Conservation (phyloP, 176 grass and related monocot genomes). For the Guadua angustifolia region DNA sequence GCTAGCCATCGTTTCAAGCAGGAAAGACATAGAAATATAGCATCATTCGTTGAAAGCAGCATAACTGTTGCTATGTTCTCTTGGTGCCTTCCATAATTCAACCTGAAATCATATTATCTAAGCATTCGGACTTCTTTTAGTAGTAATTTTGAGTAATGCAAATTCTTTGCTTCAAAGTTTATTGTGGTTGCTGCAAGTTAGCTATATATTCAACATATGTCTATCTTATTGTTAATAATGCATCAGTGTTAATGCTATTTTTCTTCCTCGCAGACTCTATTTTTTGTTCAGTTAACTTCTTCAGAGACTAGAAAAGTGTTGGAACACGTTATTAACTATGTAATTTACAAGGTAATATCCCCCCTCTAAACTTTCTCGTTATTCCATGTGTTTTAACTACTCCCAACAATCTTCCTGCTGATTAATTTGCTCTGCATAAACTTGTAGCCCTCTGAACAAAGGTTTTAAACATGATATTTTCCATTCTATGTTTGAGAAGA, state of each 20-base stretch:
- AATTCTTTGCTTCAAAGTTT: neutral
- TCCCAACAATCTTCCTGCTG: neutral
- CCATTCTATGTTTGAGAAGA: neutral
- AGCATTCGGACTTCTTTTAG: slow-evolving; percentile 5
- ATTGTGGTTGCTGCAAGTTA: neutral
- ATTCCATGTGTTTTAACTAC: neutral
- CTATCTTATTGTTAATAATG: slow-evolving; percentile 5
- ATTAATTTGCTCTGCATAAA: slow-evolving; percentile 2
- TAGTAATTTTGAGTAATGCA: slow-evolving; percentile 20
- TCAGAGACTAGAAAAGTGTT: slow-evolving; percentile 63
- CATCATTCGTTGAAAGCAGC: slow-evolving; percentile 8
- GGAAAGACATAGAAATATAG: neutral
- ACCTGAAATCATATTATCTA: slow-evolving; percentile 1
- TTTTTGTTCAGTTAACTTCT: slow-evolving; percentile 64
- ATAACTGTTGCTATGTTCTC: slow-evolving; percentile 3
- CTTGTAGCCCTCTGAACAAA: slow-evolving; percentile 21
- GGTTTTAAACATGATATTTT: neutral
- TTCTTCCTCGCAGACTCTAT: slow-evolving; percentile 53
- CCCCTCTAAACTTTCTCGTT: neutral
- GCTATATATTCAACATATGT: slow-evolving; percentile 31
- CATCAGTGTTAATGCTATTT: slow-evolving; percentile 11
- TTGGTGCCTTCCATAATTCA: slow-evolving; percentile 1
- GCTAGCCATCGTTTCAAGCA: slow-evolving; percentile 3
- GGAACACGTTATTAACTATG: slow-evolving; percentile 64
- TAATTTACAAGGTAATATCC: slow-evolving; percentile 59